These are phyloP conservation scores for Aspergillus egyptiacus DNA, from an alignment of 495 filamentous ascomycete species.

Conservation along the genomic window DNA sequence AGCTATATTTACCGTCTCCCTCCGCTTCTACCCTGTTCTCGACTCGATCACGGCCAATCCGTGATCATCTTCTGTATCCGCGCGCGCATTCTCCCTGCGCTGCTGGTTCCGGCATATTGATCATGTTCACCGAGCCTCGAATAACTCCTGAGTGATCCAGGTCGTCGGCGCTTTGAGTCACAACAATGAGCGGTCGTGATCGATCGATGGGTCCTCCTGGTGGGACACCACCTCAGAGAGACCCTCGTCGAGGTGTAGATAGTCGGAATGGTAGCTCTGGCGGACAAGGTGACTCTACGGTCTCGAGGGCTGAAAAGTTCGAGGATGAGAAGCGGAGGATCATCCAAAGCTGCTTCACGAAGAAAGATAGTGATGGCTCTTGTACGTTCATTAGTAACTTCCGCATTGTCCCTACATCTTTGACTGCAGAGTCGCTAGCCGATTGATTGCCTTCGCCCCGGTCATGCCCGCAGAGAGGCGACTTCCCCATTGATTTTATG, in stretches of 20 bases:
- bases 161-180: constrained; percentile 18
- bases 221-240: constrained; percentile 24
- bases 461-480: not conserved
- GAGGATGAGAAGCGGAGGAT: constrained; percentile 95
- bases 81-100: constrained; percentile 15
- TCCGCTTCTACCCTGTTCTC: not conserved
- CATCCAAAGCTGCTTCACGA: constrained; percentile 84
- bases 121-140: constrained; percentile 35
- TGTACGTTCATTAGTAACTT: constrained; percentile 45
- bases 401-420: not conserved
- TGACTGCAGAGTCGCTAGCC: not conserved
- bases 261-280: constrained; percentile 25
- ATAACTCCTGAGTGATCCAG: constrained; percentile 26
- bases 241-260: constrained; percentile 32
- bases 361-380: constrained; percentile 75
- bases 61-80: not conserved
- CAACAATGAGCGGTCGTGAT: constrained; percentile 35
- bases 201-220: constrained; percentile 29
- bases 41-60: not conserved
- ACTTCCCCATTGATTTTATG: not conserved
- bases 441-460: too few species aligned
- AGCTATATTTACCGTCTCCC: not conserved
- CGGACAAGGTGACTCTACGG: constrained; percentile 26
- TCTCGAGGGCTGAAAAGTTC: constrained; percentile 79
- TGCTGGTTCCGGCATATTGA: constrained; percentile 23